Base-by-base conservation (phyloP, 805 yeast species). In the Monosporozyma aquatica region DNA sequence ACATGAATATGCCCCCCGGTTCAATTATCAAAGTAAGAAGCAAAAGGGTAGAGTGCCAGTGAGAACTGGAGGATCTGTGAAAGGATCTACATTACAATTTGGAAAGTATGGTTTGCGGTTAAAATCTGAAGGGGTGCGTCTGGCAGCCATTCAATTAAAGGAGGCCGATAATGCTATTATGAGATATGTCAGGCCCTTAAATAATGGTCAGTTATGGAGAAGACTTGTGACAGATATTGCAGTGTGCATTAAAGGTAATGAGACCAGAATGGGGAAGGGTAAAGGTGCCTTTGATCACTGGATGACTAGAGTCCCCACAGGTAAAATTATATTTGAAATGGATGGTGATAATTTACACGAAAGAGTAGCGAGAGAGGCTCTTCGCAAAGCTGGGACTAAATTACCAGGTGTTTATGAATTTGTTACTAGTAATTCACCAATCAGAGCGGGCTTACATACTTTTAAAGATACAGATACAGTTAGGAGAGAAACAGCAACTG, bases 241-340 rank as follows among this genome's bases (percentile, higher is more conserved):
- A 0, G 95, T 92, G 10, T 87, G 96, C 66, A 78, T 85, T 47
- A 92, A 92, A 69, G 98, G 98, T 69, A 92, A 92, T 64, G 96
- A 92, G 63, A 87, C 96, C 9, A 92, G 98, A 80, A 92, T 92
- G 98, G 98, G 98, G 71, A 92, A 92, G 65, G 98, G 98, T 70
- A 92, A 92, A 67, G 98, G 98, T 66, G 82, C 89, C 0, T 90
- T 92, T 60, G 95, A 87, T 56, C 92, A 87, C 68, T 92, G 97
- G 97, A 94, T 95, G 55, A 84, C 80, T 26, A 78, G 98, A 56
- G 92, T 92, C 11, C 95, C 97, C 32, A 89, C 97, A 0, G 98
- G 98, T 3, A 89, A 87, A 58, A 79, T 92, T 33, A 69, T 89
- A 18, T 87, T 89, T 58, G 98, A 92, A 67, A 78, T 89, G 58